Evolutionary conservation across 1,139 yeast genomes (phyloP), one percentile per base, ranked within the genome.

Genomic region (Nakaseomyces nivariensis): DNA sequence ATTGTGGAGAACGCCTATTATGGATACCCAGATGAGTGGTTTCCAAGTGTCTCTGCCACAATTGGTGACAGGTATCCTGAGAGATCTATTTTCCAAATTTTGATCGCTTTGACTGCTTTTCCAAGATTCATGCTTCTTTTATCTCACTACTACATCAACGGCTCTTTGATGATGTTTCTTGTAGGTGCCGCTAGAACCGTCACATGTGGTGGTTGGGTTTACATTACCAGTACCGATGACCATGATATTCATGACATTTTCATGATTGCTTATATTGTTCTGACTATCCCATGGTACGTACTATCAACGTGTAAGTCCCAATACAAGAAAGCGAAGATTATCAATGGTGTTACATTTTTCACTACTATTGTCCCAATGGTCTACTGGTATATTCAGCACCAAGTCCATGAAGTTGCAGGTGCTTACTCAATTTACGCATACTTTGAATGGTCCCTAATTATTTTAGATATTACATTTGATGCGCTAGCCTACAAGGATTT

Each of bases 181-280:
- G 66, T 81, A 2, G 98, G 98, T 9, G 53, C 85, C 1, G 52
- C 85, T 25, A 78, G 98, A 67, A 92, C 98, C 0, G 77, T 92
- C 51, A 84, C 96, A 1, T 92, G 98, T 62, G 98, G 98, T 59
- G 97, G 97, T 10, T 92, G 97, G 97, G 96, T 94, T 13, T 92
- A 92, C 63, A 85, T 92, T 56, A 92, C 98, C 1, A 86, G 96
- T 8, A 88, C 97, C 0, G 98, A 92, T 66, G 96, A 92, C 65
- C 98, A 90, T 62, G 96, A 90, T 68, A 83, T 85, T 73, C 98
- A 92, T 66, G 97, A 92, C 62, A 81, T 92, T 48, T 90, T 90
- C 67, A 92, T 92, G 98, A 88, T 92, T 56, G 67, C 84, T 37
- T 92, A 92, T 69, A 84, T 92, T 54, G 77, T 89, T 1, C 74